Evolutionary conservation across 495 filamentous ascomycete species (phyloP), one percentile per base, ranked within the genome.

Genomic region (Trichoderma erinaceum): DNA sequence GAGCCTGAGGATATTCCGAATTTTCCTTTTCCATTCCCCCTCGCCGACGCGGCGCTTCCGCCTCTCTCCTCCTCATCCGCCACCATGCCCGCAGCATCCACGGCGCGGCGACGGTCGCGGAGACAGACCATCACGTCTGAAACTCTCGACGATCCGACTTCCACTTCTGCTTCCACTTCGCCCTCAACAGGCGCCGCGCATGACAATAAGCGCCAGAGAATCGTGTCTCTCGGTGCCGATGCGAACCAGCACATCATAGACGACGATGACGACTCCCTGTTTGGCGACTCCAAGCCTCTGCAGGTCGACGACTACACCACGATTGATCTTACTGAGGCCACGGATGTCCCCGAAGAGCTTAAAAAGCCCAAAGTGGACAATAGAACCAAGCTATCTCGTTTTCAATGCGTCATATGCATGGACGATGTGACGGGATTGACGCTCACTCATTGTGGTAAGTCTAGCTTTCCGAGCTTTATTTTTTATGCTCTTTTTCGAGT

Each of bases 351-450:
- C 66, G 80, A 82, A 56, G 75, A 80, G 1, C 69, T 85, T 25
- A 83, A 79, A 66, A 80, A 83, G 58, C 78, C 78, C 2, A 80
- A 81, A 35, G 74, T 77, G 16, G 86, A 85, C 44, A 82, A 83
- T 68, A 79, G 82, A 44, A 69, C 83, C 65, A 84, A 83, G 71
- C 68, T 90, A 65, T 79, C 84, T 67, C 76, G 77, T 64, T 78
- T 91, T 69, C 82, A 88, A 70, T 97, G 92, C 69, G 89, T 93
- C 38, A 92, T 97, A 65, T 97, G 92, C 80, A 89, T 96, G 87
- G 92, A 96, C 66, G 83, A 85, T 50, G 86, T 85, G 4, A 88
- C 82, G 23, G 82, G 90, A 73, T 75, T 93, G 69, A 94, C 90
- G 1, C 88, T 87, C 52, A 96, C 92, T 2, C 82, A 88, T 71